Evolutionary conservation across 1,284 basidiomycete genomes (phyloP).

Genomic region (Papiliotrema nemorosa): DNA sequence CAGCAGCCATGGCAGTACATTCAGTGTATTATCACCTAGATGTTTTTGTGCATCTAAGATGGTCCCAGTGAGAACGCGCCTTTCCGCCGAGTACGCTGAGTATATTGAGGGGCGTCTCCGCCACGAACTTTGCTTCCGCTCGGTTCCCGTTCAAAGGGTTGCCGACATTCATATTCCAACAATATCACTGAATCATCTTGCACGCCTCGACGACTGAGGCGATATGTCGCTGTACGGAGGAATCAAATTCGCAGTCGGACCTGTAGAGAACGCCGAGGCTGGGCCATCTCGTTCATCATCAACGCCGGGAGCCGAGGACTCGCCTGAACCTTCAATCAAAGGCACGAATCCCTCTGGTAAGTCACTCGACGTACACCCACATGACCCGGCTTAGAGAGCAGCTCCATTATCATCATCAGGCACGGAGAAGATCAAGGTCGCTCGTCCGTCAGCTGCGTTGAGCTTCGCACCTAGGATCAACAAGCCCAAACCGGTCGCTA

Average conservation of each 20-base stretch:
- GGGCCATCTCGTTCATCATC: not conserved
- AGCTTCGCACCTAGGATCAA: constrained; percentile 44
- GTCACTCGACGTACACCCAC: not conserved
- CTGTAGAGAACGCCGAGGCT: constrained; percentile 1
- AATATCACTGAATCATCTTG: too few species aligned
- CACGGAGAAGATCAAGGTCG: constrained; percentile 11
- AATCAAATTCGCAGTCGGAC: constrained; percentile 34
- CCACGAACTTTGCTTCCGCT: too few species aligned
- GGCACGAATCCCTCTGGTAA: not conserved
- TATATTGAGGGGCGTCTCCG: too few species aligned
- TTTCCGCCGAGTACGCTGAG: too few species aligned
- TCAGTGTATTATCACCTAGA: too few species aligned
- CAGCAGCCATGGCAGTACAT: too few species aligned
- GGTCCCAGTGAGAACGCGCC: too few species aligned
- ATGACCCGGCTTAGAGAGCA: not conserved
- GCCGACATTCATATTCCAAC: too few species aligned
- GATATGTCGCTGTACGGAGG: constrained; percentile 30
- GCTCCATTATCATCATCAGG: not conserved
- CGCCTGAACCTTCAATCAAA: not conserved
- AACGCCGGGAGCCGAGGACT: not conserved
- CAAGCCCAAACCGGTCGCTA: constrained; percentile 24
- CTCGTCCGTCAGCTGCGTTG: constrained; percentile 33
- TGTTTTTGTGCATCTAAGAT: too few species aligned
- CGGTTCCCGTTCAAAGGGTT: too few species aligned
- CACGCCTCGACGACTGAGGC: too few species aligned